Evolutionary conservation across 163 green algal species (phyloP).

Genomic region (Prototheca wickerhamii): DNA sequence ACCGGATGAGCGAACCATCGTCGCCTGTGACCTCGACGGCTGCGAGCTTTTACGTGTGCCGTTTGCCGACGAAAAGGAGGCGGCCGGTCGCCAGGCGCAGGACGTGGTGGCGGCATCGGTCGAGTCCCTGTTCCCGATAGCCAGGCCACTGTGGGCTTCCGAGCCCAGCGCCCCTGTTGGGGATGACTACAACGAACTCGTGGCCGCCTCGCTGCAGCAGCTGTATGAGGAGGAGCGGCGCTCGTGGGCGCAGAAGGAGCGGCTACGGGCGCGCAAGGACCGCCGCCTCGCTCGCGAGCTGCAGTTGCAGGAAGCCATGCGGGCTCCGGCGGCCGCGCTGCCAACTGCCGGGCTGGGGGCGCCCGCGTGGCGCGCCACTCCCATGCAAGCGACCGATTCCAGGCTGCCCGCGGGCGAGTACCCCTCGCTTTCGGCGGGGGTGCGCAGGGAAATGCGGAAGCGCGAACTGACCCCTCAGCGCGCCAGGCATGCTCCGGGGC

Average conservation of each 20-base stretch:
- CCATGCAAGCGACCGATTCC: too few relatives aligned
- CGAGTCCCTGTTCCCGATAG: not conserved
- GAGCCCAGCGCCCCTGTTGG: not conserved
- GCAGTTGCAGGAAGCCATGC: not conserved
- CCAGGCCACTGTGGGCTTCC: not conserved
- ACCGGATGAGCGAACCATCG: not conserved
- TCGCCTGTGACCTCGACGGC: not conserved
- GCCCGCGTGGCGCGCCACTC: too few relatives aligned
- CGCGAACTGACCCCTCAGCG: too few relatives aligned
- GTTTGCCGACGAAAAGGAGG: not conserved
- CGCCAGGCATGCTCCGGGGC: too few relatives aligned
- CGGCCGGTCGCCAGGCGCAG: not conserved
- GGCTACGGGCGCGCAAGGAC: not conserved
- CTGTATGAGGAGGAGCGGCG: not conserved
- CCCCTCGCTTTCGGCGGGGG: too few relatives aligned
- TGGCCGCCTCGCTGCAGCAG: not conserved
- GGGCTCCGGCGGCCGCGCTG: too few relatives aligned
- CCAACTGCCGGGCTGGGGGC: too few relatives aligned
- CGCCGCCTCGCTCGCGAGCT: not conserved
- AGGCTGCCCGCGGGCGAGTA: too few relatives aligned
- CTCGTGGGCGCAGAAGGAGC: not conserved
- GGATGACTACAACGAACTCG: not conserved
- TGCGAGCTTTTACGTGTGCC: not conserved
- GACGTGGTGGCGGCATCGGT: not conserved
- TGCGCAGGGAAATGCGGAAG: too few relatives aligned